phyloP scores from a whole-genome alignment of 2,329 filamentous ascomycete genomes.

The Pseudocercospora musae region DNA sequence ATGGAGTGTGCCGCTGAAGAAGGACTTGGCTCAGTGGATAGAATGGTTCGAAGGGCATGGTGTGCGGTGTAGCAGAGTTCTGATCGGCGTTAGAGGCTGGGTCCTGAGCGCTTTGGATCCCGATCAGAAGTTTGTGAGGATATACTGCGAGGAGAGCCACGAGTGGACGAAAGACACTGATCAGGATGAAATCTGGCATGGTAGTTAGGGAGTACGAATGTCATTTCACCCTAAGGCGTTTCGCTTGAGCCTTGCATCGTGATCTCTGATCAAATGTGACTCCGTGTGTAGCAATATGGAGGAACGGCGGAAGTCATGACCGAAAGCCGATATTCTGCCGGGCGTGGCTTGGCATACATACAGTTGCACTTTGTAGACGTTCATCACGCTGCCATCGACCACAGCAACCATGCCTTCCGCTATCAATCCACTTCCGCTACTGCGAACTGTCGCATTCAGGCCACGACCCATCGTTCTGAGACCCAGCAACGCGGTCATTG shows the following conservation, averaged over 20 bases:
- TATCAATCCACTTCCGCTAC: slow-evolving; percentile 20
- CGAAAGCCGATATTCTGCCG: not conserved
- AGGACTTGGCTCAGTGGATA: not conserved
- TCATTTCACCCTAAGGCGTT: no score
- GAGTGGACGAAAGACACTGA: not conserved
- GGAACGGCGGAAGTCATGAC: not conserved
- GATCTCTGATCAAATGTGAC: no score
- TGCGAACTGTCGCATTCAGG: slow-evolving; percentile 23
- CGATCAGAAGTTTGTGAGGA: not conserved
- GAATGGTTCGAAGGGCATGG: not conserved
- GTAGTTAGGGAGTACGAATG: not conserved
- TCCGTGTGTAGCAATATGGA: not conserved
- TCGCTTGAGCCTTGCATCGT: no score
- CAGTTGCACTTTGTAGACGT: not conserved
- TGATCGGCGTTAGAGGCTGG: not conserved
- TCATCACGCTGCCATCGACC: not conserved
- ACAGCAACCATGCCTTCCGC: slow-evolving; percentile 17
- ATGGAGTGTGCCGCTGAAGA: not conserved
- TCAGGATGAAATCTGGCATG: not conserved
- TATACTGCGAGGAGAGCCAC: not conserved
- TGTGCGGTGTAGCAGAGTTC: not conserved
- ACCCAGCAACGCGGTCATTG: slow-evolving; percentile 21
- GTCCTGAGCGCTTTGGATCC: not conserved
- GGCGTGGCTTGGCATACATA: not conserved
- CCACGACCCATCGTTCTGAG: slow-evolving; percentile 20